phyloP scores from a whole-genome alignment of 73 alveolate genomes.

The Paramecium pentaurelia region DNA sequence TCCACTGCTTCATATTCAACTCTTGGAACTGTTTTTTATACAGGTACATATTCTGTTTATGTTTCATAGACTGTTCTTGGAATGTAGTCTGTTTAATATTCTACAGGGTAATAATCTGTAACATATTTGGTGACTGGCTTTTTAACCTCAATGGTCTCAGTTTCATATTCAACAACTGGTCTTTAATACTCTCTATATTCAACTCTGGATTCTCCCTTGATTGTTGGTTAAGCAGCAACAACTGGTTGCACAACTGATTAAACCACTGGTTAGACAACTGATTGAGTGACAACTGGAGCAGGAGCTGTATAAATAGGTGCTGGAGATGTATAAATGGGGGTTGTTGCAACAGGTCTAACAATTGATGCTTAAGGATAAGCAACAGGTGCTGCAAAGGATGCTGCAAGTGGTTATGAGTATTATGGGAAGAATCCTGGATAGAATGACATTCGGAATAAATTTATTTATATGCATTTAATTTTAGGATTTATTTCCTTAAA shows the following conservation, averaged over 20 bases:
- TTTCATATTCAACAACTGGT: slow-evolving; percentile 47
- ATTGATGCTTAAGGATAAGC: neutral
- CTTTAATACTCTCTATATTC: slow-evolving; percentile 34
- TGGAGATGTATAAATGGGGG: neutral
- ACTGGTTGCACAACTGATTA: slow-evolving; percentile 15
- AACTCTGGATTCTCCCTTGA: slow-evolving; percentile 49
- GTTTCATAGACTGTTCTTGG: slow-evolving; percentile 45
- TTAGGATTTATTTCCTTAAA: neutral
- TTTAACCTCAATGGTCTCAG: slow-evolving; percentile 25
- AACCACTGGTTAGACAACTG: neutral
- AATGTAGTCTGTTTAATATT: slow-evolving; percentile 37
- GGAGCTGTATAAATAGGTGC: neutral
- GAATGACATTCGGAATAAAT: slow-evolving; percentile 17
- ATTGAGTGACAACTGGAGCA: slow-evolving; percentile 1
- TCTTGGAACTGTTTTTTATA: slow-evolving; percentile 14
- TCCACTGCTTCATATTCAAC: slow-evolving; percentile 49
- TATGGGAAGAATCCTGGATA: neutral
- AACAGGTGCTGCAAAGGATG: neutral
- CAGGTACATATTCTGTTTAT: slow-evolving; percentile 51
- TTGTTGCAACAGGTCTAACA: slow-evolving; percentile 7
- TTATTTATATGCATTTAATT: neutral
- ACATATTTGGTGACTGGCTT: slow-evolving; percentile 14
- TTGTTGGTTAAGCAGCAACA: slow-evolving; percentile 10
- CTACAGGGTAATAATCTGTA: slow-evolving; percentile 44
- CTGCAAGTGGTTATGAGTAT: neutral